A percentile compares a stretch with the other conserved stretches of the same genome.
These are phyloP conservation scores for Termitomyces sp. DNA, from an alignment of 768 basidiomycete species.

Conservation along the genomic window DNA sequence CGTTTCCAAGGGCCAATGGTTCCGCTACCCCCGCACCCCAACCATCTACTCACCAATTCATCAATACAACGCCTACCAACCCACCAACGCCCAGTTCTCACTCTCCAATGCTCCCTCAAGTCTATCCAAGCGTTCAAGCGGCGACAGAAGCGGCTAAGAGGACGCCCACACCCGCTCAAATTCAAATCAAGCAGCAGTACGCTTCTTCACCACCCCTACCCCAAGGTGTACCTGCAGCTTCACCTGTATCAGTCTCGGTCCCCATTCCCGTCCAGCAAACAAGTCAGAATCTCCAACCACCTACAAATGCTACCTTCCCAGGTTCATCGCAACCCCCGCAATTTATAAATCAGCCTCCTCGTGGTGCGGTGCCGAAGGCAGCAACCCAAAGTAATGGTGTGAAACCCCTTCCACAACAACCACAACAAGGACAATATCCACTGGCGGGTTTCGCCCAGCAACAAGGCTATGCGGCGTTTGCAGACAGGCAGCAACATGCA, in stretches of 20 bases:
- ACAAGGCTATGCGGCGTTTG: not conserved
- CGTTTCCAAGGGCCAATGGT: conserved; percentile 25
- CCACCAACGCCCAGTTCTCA: conserved; percentile 22
- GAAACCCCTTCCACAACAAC: conserved; percentile 2
- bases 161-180: conserved; percentile 32
- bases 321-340: conserved; percentile 7
- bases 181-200: conserved; percentile 14
- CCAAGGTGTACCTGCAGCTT: conserved; percentile 13
- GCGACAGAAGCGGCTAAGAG: conserved; percentile 30
- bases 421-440: not conserved
- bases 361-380: not conserved
- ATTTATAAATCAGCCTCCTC: conserved; percentile 8
- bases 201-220: conserved; percentile 18
- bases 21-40: conserved; percentile 32
- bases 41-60: conserved; percentile 28
- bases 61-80: conserved; percentile 28
- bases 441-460: not conserved
- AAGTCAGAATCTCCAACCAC: conserved; percentile 13
- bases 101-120: conserved; percentile 33
- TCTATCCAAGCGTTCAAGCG: conserved; percentile 32
- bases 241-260: conserved; percentile 11
- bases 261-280: not conserved
- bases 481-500: conserved; percentile 6
- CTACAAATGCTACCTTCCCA: conserved; percentile 12
- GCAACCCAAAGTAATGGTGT: not conserved